These are phyloP conservation scores for Pseudocercospora macadamiae DNA, from an alignment of 2,329 filamentous ascomycete species.

Conservation along the genomic window DNA sequence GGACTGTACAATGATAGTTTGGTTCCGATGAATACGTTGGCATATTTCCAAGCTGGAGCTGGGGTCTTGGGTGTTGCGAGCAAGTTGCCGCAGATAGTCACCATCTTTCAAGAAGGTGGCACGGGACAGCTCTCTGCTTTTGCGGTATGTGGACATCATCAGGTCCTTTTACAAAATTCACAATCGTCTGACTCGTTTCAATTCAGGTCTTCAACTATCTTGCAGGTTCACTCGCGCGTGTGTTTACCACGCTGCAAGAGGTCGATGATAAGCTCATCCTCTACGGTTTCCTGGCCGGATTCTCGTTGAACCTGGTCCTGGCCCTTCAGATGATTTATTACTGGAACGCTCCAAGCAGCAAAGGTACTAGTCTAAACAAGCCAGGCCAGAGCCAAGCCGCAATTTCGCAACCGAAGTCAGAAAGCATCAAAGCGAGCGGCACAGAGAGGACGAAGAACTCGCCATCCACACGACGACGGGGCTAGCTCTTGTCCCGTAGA, in stretches of 20 bases:
- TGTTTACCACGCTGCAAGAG: constrained; percentile 97
- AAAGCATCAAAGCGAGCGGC: constrained; percentile 36
- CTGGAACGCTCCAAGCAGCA: constrained; percentile 70
- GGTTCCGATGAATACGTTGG: constrained; percentile 68
- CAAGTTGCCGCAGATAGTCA: constrained; percentile 90
- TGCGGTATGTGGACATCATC: constrained; percentile 65
- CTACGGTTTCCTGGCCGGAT: constrained; percentile 90
- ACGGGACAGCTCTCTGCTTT: constrained; percentile 97
- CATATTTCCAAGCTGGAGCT: constrained; percentile 79
- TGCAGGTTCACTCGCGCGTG: constrained; percentile 84
- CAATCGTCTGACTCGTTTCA: no score
- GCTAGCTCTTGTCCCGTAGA: constrained; percentile 15
- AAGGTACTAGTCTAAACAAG: constrained; percentile 43
- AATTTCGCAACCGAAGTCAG: constrained; percentile 35
- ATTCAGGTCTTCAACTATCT: constrained; percentile 99
- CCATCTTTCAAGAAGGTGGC: constrained; percentile 80
- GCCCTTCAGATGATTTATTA: constrained; percentile 93
- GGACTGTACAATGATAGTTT: constrained; percentile 70
- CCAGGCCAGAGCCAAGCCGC: constrained; percentile 42
- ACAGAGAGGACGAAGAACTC: constrained; percentile 41
- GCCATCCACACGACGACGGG: constrained; percentile 38
- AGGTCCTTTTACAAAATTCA: constrained; percentile 9
- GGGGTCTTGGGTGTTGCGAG: constrained; percentile 81
- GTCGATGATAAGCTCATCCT: constrained; percentile 96
- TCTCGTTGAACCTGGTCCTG: constrained; percentile 83